These are phyloP conservation scores for Schizochytrium sp. DNA, from an alignment of 108 stramenopile genomes.

Conservation along the genomic window DNA sequence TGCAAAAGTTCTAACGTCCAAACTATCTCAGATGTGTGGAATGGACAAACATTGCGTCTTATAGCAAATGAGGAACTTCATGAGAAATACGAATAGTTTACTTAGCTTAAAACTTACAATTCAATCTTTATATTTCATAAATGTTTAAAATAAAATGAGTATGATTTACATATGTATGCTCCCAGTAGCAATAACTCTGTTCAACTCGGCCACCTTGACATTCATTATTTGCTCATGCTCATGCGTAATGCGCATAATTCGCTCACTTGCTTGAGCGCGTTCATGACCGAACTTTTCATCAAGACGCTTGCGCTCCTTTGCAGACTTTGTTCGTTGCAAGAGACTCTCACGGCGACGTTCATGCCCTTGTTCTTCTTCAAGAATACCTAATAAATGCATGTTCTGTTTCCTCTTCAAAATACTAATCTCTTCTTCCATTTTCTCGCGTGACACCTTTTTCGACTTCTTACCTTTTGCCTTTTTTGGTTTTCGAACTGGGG, in stretches of 20 bases:
- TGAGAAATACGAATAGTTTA: too few species aligned
- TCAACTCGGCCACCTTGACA: not conserved
- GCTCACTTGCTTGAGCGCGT: conserved; percentile 41
- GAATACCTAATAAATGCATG: conserved; percentile 11
- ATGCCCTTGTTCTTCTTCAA: conserved; percentile 28
- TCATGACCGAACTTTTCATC: not conserved
- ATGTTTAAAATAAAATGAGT: too few species aligned
- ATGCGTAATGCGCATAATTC: conserved; percentile 53
- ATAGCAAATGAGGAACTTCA: too few species aligned
- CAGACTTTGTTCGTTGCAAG: not conserved
- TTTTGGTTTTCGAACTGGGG: not conserved
- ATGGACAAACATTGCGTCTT: too few species aligned
- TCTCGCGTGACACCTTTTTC: not conserved
- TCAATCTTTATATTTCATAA: too few species aligned
- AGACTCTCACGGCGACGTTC: conserved; percentile 17
- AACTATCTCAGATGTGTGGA: too few species aligned
- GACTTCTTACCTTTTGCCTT: not conserved
- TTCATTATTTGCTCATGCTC: conserved; percentile 48
- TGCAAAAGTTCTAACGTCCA: too few species aligned
- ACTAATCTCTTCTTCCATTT: not conserved
- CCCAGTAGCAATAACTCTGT: not conserved
- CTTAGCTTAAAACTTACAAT: too few species aligned
- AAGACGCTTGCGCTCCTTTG: not conserved
- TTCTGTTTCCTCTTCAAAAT: conserved; percentile 37
- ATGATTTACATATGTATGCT: too few species aligned